Evolutionary conservation across 2,329 filamentous ascomycete species (phyloP).

Genomic region (Claviceps paspali): DNA sequence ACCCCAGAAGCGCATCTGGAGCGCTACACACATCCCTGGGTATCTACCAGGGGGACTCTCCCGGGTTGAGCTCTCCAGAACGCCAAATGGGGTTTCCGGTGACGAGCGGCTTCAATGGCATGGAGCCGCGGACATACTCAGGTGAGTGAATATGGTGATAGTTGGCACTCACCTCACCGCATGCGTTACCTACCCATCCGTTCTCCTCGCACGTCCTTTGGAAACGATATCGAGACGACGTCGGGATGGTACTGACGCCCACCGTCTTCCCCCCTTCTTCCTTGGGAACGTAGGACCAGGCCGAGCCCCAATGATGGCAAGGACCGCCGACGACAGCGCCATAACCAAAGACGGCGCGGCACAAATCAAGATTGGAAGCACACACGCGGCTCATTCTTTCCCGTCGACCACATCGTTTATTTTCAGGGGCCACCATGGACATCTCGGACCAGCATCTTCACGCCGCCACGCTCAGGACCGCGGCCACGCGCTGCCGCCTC

Average conservation of each 20-base stretch:
- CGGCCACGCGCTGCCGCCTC: slow-evolving; percentile 27
- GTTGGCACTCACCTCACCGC: not conserved
- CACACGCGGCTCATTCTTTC: too few species aligned
- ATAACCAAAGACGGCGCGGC: slow-evolving; percentile 21
- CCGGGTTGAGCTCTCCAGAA: slow-evolving; percentile 28
- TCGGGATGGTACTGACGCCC: too few species aligned
- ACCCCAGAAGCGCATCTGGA: not conserved
- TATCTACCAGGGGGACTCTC: not conserved
- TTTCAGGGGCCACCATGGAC: too few species aligned
- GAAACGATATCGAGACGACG: too few species aligned
- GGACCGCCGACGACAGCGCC: slow-evolving; percentile 32
- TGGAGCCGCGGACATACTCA: slow-evolving; percentile 37
- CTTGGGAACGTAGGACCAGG: too few species aligned
- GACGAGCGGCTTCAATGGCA: slow-evolving; percentile 26
- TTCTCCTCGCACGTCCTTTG: too few species aligned
- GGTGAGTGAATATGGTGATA: too few species aligned
- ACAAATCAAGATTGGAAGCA: slow-evolving; percentile 30
- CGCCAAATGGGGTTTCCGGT: slow-evolving; percentile 14
- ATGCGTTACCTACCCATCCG: too few species aligned
- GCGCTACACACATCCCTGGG: not conserved
- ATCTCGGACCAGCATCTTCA: slow-evolving; percentile 6
- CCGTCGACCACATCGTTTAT: too few species aligned
- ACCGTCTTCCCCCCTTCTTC: too few species aligned
- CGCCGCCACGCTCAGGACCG: slow-evolving; percentile 25
- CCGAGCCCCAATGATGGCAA: slow-evolving; percentile 7